These are phyloP conservation scores for Pulicaria dysenterica DNA, from an alignment of 129 eudicot genomes.

Conservation along the genomic window DNA sequence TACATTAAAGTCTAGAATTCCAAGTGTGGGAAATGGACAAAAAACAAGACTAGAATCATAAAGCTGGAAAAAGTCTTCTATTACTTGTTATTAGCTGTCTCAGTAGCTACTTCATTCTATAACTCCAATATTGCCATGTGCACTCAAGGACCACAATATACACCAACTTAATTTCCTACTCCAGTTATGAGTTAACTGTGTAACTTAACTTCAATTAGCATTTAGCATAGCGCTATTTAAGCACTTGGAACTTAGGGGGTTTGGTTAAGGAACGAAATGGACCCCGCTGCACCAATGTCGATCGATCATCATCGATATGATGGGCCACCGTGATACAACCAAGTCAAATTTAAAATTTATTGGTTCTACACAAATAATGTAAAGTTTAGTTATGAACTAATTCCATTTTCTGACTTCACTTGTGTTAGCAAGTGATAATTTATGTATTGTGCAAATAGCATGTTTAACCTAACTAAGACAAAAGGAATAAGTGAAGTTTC, in stretches of 20 bases:
- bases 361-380: neutral
- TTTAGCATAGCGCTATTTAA: no score
- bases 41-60: neutral
- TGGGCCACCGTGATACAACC: no score
- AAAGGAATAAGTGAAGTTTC: slow-evolving; percentile 15
- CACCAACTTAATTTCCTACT: neutral
- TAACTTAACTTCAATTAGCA: no score
- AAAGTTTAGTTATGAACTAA: neutral
- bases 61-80: neutral
- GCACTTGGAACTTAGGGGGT: no score
- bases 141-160: slow-evolving; percentile 32
- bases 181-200: no score
- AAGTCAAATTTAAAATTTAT: no score
- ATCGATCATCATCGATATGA: no score
- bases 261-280: no score
- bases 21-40: slow-evolving; percentile 1
- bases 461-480: neutral
- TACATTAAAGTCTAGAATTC: slow-evolving; percentile 9
- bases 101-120: slow-evolving; percentile 20
- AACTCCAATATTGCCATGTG: slow-evolving; percentile 28
- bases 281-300: no score
- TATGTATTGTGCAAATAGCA: neutral
- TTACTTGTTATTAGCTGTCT: slow-evolving; percentile 22
- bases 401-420: neutral
- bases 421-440: neutral